Conservation (phyloP, 129 eudicot species). For the Flaveria ramosissima region DNA sequence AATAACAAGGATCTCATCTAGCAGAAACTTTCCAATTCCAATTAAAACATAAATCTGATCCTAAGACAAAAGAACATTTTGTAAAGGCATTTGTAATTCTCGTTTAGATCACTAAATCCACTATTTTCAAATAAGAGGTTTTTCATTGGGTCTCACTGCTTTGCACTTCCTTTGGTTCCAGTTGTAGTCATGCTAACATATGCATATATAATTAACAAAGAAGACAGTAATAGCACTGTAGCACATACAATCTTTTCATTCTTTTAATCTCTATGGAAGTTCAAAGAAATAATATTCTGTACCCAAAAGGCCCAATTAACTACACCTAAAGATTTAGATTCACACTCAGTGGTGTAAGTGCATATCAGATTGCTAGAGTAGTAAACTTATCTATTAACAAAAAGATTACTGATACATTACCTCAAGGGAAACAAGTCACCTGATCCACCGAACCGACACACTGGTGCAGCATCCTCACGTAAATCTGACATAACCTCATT, state of each 20-base stretch:
- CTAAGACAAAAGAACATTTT: no score
- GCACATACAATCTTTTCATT: not conserved
- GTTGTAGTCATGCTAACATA: no score
- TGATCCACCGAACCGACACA: slow-evolving; percentile 39
- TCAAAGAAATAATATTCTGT: not conserved
- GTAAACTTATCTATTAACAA: not conserved
- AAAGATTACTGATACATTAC: slow-evolving; percentile 31
- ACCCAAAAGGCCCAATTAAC: not conserved
- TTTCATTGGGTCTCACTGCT: no score
- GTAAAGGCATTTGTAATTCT: no score
- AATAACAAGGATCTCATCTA: no score
- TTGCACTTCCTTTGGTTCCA: no score
- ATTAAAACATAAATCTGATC: no score
- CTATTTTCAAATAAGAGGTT: no score
- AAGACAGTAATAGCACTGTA: not conserved
- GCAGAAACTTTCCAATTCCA: no score
- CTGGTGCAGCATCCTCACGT: slow-evolving; percentile 38
- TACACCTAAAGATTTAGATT: not conserved
- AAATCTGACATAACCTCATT: slow-evolving; percentile 55
- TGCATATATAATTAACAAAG: no score
- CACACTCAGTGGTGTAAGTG: not conserved
- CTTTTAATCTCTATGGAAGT: no score
- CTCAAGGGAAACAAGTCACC: slow-evolving; percentile 46
- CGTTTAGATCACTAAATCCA: no score
- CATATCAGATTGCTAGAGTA: not conserved